Evolutionary conservation across 169 alveolate genomes (phyloP).

Genomic region (Fabrea salina): DNA sequence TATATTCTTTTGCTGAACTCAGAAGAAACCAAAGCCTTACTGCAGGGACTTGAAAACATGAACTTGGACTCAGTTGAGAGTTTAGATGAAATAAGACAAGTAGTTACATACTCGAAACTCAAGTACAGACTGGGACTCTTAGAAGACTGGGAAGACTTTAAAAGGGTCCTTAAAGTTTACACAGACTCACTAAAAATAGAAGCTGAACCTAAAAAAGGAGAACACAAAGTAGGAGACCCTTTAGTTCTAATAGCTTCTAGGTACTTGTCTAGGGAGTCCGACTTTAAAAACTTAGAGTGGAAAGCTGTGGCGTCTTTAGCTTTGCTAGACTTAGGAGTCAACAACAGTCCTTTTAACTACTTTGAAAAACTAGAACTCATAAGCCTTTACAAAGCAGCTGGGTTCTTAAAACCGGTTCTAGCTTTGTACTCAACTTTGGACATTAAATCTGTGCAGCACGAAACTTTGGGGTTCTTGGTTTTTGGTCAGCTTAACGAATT

Average conservation of each 20-base stretch:
- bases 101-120: not conserved
- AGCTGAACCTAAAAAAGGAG: conserved; percentile 19
- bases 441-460: conserved; percentile 26
- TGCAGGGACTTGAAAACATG: not conserved
- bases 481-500: conserved; percentile 11
- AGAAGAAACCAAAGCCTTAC: not conserved
- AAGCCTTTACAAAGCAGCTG: not conserved
- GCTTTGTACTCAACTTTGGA: not conserved
- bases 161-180: not conserved
- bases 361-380: conserved; percentile 4
- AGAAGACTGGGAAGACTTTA: not conserved
- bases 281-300: no score
- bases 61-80: not conserved
- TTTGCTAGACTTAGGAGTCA: not conserved
- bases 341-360: not conserved
- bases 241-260: not conserved
- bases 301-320: not conserved
- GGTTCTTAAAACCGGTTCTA: not conserved
- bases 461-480: conserved; percentile 1
- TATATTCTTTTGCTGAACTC: not conserved
- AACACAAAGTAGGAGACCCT: not conserved
- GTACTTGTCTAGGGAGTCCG: not conserved
- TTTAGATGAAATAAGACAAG: not conserved
- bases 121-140: not conserved
- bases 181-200: not conserved